A percentile compares a stretch with the other conserved stretches of the same genome.
Conservation (phyloP, 495 filamentous ascomycete species). For the Tuber melanosporum region DNA sequence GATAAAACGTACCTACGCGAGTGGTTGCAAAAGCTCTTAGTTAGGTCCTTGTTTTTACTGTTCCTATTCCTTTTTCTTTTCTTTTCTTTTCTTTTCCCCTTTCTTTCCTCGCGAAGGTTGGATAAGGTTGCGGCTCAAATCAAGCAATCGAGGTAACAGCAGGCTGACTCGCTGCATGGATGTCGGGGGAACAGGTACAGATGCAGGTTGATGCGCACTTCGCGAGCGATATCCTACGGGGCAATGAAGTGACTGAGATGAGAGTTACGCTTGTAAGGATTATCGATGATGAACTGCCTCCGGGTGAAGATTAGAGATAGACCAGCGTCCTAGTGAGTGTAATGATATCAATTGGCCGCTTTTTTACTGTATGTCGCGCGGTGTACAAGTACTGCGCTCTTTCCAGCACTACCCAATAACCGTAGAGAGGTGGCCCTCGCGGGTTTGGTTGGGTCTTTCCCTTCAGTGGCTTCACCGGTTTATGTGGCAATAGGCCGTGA, state of each 20-base stretch:
- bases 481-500: neutral
- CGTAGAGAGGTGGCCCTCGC: neutral
- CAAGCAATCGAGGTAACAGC: slow-evolving; percentile 17
- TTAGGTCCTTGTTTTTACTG: slow-evolving; percentile 5
- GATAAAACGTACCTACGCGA: slow-evolving; percentile 7
- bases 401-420: neutral
- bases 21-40: neutral
- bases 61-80: slow-evolving; percentile 15
- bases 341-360: neutral
- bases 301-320: slow-evolving; percentile 71
- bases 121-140: slow-evolving; percentile 37
- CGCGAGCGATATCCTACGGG: slow-evolving; percentile 86
- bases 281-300: slow-evolving; percentile 96
- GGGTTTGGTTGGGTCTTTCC: neutral
- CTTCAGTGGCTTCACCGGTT: neutral
- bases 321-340: neutral
- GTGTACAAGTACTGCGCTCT: neutral
- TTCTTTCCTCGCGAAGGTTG: neutral
- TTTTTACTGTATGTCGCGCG: neutral
- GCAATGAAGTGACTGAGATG: slow-evolving; percentile 97
- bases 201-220: slow-evolving; percentile 99
- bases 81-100: slow-evolving; percentile 19
- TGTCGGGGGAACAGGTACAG: slow-evolving; percentile 59
- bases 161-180: slow-evolving; percentile 31
- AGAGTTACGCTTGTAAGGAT: slow-evolving; percentile 84